phyloP scores from a whole-genome alignment of 768 basidiomycete species.

The Leccinum boreale region DNA sequence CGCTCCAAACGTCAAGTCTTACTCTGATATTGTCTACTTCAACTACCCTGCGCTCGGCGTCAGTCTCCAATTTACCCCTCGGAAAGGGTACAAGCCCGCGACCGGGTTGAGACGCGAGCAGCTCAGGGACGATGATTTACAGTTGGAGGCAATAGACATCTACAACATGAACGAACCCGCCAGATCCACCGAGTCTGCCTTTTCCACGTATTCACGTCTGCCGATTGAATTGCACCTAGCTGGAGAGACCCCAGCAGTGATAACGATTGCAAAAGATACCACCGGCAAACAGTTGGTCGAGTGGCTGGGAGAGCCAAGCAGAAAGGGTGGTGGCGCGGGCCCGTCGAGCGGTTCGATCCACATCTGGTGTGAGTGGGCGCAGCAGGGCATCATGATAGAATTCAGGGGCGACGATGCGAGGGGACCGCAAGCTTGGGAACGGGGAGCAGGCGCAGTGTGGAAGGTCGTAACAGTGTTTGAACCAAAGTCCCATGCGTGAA shows the following conservation, averaged over 20 bases:
- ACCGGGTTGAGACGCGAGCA: slow-evolving; percentile 43
- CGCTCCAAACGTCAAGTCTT: slow-evolving; percentile 68
- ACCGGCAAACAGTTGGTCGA: slow-evolving; percentile 78
- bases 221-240: slow-evolving; percentile 49
- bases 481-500: slow-evolving; percentile 15
- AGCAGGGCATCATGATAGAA: slow-evolving; percentile 79
- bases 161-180: slow-evolving; percentile 59
- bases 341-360: slow-evolving; percentile 82
- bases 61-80: slow-evolving; percentile 74
- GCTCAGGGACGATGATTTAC: slow-evolving; percentile 48
- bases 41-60: slow-evolving; percentile 79
- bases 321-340: slow-evolving; percentile 88
- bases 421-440: slow-evolving; percentile 85
- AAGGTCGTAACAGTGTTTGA: slow-evolving; percentile 65
- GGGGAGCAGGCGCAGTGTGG: slow-evolving; percentile 80
- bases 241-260: slow-evolving; percentile 34
- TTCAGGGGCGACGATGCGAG: slow-evolving; percentile 76
- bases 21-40: slow-evolving; percentile 82
- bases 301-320: slow-evolving; percentile 77
- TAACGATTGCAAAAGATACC: slow-evolving; percentile 47
- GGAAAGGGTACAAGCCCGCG: slow-evolving; percentile 58
- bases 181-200: slow-evolving; percentile 48
- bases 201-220: slow-evolving; percentile 52
- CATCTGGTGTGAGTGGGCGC: slow-evolving; percentile 93
- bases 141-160: slow-evolving; percentile 74